Conservation (phyloP, 2,329 filamentous ascomycete species). For the Colletotrichum sp. region DNA sequence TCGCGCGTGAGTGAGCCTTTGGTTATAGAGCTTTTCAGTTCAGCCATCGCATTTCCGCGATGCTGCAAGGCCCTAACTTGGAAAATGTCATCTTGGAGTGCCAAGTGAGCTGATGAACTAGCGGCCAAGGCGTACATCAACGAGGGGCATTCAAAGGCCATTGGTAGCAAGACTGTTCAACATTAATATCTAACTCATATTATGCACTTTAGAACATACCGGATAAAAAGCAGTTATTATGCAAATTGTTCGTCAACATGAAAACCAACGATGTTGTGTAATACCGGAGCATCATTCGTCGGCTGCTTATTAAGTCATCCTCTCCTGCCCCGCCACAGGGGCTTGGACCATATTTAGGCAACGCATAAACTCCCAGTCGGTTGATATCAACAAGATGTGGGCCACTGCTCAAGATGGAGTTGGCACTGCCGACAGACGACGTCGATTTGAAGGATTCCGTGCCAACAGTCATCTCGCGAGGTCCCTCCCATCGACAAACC, state of each 20-base stretch:
- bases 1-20: neutral
- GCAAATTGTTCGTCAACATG: neutral
- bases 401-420: neutral
- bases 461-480: neutral
- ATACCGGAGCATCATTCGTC: neutral
- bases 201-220: neutral
- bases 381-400: neutral
- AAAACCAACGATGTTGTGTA: neutral
- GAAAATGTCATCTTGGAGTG: neutral
- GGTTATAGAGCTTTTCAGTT: neutral
- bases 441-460: neutral
- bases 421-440: neutral
- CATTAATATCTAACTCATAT: neutral
- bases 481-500: neutral
- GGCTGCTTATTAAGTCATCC: neutral
- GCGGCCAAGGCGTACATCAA: neutral
- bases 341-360: neutral
- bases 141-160: neutral
- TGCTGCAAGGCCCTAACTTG: neutral
- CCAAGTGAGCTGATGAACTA: neutral
- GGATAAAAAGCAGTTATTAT: neutral
- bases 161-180: neutral
- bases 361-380: neutral
- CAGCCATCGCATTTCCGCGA: neutral
- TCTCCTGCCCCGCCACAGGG: neutral